phyloP scores from a whole-genome alignment of 192 early-diverging fungal genomes.

The Backusella sp. region DNA sequence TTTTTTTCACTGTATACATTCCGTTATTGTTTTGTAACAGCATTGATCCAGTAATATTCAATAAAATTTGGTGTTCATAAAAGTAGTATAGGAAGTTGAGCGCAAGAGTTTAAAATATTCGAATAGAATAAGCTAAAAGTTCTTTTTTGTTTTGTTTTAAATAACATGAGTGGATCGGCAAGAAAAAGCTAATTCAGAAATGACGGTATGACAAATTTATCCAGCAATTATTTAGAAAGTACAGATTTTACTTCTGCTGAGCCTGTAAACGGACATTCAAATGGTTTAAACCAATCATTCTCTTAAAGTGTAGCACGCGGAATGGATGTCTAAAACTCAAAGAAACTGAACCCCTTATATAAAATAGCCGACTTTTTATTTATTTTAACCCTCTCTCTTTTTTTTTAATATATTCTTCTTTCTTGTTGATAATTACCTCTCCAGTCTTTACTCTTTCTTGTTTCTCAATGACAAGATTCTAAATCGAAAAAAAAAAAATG shows the following conservation, averaged over 20 bases:
- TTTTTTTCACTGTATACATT: not conserved
- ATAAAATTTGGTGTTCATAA: not conserved
- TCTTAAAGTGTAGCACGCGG: conserved; percentile 2
- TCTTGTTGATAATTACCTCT: not conserved
- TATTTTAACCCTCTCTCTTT: not conserved
- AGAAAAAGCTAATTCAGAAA: not conserved
- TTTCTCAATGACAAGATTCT: not conserved
- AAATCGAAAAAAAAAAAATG: not conserved
- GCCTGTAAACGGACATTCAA: conserved; percentile 6
- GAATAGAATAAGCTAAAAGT: not conserved
- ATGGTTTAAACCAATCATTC: not conserved
- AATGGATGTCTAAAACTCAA: not conserved
- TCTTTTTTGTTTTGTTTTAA: not conserved
- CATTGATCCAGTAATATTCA: not conserved
- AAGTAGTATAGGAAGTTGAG: not conserved
- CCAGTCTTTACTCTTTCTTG: not conserved
- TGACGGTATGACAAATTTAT: not conserved
- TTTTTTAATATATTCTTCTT: not conserved
- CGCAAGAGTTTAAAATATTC: not conserved
- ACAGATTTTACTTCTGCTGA: conserved; percentile 1
- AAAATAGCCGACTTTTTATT: conserved; percentile 3
- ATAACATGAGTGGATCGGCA: conserved; percentile 7
- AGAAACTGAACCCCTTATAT: not conserved
- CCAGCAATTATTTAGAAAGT: not conserved
- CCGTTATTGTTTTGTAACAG: not conserved